Conservation (phyloP, 345 rosid species). For the Dovyalis caffra region DNA sequence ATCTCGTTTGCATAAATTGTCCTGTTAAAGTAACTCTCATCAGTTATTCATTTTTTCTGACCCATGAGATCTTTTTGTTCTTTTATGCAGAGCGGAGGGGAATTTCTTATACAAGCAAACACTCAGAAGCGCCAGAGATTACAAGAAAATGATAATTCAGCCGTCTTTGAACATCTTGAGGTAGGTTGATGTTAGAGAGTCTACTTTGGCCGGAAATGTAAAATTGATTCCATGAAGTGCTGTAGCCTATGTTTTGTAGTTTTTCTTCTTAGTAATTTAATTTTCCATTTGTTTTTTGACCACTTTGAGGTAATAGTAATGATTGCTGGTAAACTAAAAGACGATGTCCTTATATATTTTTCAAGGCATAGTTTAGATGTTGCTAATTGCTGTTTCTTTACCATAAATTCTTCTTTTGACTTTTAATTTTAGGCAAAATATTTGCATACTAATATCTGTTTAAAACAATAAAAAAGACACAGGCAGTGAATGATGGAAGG, state of each 20-base stretch:
- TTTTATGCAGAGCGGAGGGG: slow-evolving; percentile 65
- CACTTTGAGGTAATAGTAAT: not conserved
- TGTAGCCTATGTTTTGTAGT: not conserved
- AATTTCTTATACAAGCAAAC: slow-evolving; percentile 88
- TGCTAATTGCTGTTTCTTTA: not conserved
- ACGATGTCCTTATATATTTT: not conserved
- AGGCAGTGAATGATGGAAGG: slow-evolving; percentile 59
- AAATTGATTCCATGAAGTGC: slow-evolving; percentile 1
- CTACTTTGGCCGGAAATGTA: slow-evolving; percentile 4
- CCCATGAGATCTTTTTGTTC: slow-evolving; percentile 5
- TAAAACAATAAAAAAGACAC: slow-evolving; percentile 25
- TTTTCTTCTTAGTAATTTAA: not conserved
- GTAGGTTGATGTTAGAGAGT: slow-evolving; percentile 33
- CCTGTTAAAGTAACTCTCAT: not conserved
- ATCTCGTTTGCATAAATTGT: not conserved
- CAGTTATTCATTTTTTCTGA: not conserved
- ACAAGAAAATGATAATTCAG: slow-evolving; percentile 48
- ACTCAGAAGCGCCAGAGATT: slow-evolving; percentile 79
- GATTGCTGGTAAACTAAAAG: not conserved
- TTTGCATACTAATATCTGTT: slow-evolving; percentile 13
- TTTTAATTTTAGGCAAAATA: not conserved
- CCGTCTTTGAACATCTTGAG: slow-evolving; percentile 57
- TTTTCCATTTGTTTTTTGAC: not conserved
- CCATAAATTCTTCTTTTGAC: not conserved
- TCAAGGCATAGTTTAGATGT: not conserved